Evolutionary conservation across 441 rosid genomes (phyloP).

Genomic region (Breynia disticha): DNA sequence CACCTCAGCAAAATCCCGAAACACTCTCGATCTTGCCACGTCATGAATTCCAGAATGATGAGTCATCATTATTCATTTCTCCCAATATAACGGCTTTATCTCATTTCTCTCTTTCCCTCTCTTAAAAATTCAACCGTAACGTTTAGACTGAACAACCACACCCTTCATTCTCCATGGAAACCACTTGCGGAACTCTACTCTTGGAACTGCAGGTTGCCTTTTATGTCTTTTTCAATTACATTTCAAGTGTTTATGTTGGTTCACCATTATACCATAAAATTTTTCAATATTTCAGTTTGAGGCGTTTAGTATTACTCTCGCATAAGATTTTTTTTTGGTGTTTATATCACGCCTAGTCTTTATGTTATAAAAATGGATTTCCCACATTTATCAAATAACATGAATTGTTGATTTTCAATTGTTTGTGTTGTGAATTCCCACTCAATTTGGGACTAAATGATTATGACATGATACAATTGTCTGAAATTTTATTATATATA

Average conservation of each 20-base stretch:
- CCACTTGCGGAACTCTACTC: slow-evolving; percentile 50
- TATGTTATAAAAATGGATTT: too few species aligned
- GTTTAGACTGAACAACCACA: background rate
- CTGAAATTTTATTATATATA: too few species aligned
- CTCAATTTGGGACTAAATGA: too few species aligned
- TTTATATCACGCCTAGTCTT: too few species aligned
- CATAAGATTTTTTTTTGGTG: background rate
- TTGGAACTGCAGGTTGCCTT: slow-evolving; percentile 48
- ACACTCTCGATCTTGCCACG: slow-evolving; percentile 12
- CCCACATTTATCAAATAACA: too few species aligned
- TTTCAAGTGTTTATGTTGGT: background rate
- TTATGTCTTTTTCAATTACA: background rate
- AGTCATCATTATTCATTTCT: background rate
- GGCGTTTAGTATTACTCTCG: background rate
- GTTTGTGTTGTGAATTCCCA: too few species aligned
- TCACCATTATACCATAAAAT: too few species aligned
- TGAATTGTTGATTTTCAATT: background rate
- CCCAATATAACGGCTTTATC: slow-evolving; percentile 32
- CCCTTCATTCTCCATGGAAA: slow-evolving; percentile 5
- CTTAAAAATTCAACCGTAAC: slow-evolving; percentile 32
- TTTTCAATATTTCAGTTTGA: background rate
- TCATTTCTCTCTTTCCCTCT: slow-evolving; percentile 17
- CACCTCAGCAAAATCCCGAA: slow-evolving; percentile 17
- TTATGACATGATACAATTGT: too few species aligned
- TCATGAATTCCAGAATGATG: too few species aligned